Conservation (phyloP, 1,284 basidiomycete species). For the Sporisorium sorghi region DNA sequence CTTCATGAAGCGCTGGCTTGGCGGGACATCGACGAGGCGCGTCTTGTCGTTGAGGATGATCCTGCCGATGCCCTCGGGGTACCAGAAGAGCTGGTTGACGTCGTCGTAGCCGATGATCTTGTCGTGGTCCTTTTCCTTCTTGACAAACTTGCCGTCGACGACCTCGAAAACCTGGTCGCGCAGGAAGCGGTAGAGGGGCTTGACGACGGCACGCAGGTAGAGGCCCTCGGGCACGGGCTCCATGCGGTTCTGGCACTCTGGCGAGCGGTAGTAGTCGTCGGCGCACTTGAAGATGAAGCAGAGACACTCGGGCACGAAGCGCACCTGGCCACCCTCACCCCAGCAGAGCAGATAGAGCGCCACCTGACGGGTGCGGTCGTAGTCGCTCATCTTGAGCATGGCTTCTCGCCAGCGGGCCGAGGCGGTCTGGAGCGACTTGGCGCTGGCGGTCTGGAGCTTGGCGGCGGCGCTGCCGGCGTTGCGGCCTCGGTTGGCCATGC, state of each 20-base stretch:
- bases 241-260: conserved; percentile 94
- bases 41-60: conserved; percentile 87
- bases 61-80: conserved; percentile 95
- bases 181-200: conserved; percentile 96
- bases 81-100: conserved; percentile 99
- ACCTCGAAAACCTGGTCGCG: conserved; percentile 98
- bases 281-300: conserved; percentile 99
- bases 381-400: conserved; percentile 98
- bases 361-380: conserved; percentile 95
- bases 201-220: conserved; percentile 89
- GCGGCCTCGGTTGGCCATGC: conserved; percentile 75
- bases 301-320: conserved; percentile 96
- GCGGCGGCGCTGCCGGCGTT: conserved; percentile 67
- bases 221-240: conserved; percentile 95
- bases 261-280: conserved; percentile 98
- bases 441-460: conserved; percentile 75
- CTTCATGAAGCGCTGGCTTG: conserved; percentile 69
- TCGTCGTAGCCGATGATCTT: conserved; percentile 98
- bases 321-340: conserved; percentile 98
- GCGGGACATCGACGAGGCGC: conserved; percentile 73
- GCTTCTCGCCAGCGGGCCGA: conserved; percentile 94
- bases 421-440: conserved; percentile 85
- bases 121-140: conserved; percentile 89
- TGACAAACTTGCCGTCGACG: conserved; percentile 91
- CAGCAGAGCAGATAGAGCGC: conserved; percentile 95